Percentiles rank a stretch among this genome's conserved stretches.
phyloP scores from a whole-genome alignment of 2,329 filamentous ascomycete species.

The Neophaeococcomyces mojaviensis region DNA sequence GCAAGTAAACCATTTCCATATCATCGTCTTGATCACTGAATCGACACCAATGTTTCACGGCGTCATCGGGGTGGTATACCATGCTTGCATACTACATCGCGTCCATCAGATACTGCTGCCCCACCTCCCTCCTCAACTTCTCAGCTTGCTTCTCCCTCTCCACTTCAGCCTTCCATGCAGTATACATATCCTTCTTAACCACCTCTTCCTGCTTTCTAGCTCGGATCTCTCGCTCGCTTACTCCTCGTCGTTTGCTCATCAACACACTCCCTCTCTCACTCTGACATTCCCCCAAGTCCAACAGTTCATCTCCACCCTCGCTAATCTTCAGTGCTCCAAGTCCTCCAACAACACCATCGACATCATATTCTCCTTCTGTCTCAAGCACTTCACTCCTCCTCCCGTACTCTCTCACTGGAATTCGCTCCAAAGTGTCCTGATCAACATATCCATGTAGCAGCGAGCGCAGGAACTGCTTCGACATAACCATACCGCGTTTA shows the following conservation, averaged over 20 bases:
- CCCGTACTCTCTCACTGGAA: constrained; percentile 40
- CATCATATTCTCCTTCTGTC: constrained; percentile 18
- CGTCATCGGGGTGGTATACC: too few species aligned
- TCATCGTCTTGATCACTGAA: too few species aligned
- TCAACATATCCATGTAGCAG: constrained; percentile 54
- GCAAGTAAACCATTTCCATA: too few species aligned
- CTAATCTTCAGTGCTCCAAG: constrained; percentile 17
- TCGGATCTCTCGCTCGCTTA: constrained; percentile 5
- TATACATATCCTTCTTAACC: constrained; percentile 10
- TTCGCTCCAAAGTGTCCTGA: constrained; percentile 43
- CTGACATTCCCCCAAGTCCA: constrained; percentile 16
- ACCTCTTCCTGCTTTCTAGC: constrained; percentile 9
- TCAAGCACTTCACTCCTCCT: constrained; percentile 12
- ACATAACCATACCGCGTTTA: constrained; percentile 17
- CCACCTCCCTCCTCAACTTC: background rate
- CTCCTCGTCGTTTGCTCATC: constrained; percentile 14
- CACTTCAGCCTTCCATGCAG: constrained; percentile 12
- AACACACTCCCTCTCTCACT: constrained; percentile 10
- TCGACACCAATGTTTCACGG: too few species aligned
- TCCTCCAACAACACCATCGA: constrained; percentile 20
- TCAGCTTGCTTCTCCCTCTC: constrained; percentile 2
- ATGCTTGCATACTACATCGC: too few species aligned
- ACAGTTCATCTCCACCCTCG: constrained; percentile 18
- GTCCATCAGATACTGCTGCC: too few species aligned
- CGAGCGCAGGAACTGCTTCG: constrained; percentile 17